A percentile compares a stretch with the other conserved stretches of the same genome.
Conservation (phyloP, 1,284 basidiomycete genomes). For the Neonothopanus nambi region DNA sequence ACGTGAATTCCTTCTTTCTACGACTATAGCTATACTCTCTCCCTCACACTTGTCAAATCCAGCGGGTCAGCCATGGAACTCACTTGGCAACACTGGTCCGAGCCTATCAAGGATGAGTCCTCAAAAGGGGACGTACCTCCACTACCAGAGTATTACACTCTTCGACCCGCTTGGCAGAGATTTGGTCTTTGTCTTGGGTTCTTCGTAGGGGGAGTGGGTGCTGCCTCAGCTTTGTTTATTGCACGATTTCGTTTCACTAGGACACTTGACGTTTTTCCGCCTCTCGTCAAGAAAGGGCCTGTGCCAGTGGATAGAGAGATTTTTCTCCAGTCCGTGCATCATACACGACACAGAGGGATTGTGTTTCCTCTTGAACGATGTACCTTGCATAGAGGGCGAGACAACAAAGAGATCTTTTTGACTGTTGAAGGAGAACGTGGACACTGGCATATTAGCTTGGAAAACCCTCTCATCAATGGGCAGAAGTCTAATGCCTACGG, state of each 20-base stretch:
- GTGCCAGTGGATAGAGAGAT: conserved; percentile 24
- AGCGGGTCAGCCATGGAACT: conserved; percentile 36
- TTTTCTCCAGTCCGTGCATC: conserved; percentile 41
- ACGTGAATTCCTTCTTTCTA: conserved; percentile 28
- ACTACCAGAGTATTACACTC: conserved; percentile 23
- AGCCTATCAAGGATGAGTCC: conserved; percentile 23
- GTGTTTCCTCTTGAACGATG: conserved; percentile 35
- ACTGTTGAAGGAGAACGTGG: conserved; percentile 37
- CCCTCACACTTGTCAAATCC: not conserved
- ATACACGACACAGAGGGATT: conserved; percentile 33
- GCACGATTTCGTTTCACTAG: conserved; percentile 37
- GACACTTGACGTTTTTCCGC: conserved; percentile 35
- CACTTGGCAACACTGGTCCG: conserved; percentile 40
- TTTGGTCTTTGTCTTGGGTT: conserved; percentile 31
- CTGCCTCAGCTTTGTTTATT: conserved; percentile 34
- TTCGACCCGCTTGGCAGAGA: conserved; percentile 40
- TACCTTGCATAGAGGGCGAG: conserved; percentile 33
- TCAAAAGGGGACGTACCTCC: conserved; percentile 11
- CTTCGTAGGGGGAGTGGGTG: conserved; percentile 32
- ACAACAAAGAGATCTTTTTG: conserved; percentile 38
- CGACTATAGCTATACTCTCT: not conserved
- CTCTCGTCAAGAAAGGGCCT: conserved; percentile 7
- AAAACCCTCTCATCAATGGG: conserved; percentile 35
- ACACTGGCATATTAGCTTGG: conserved; percentile 41
- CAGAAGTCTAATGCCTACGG: conserved; percentile 17